phyloP scores from a whole-genome alignment of 805 yeast genomes.

The Ogataea angusta region DNA sequence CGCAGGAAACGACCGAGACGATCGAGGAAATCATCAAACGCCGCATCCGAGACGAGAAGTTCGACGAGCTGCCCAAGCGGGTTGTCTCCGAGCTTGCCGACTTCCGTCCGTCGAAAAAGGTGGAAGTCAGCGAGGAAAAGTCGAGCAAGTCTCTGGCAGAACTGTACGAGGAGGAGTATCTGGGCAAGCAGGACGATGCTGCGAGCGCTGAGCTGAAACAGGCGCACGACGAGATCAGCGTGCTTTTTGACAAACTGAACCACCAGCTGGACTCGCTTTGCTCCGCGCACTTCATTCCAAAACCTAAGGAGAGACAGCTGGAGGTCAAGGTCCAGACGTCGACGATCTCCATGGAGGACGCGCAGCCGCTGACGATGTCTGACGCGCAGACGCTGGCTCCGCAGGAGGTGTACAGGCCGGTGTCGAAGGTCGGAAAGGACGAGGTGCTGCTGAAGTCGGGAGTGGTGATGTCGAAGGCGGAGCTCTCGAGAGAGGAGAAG shows the following conservation, averaged over 20 bases:
- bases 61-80: slow-evolving; percentile 81
- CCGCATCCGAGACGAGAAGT: slow-evolving; percentile 69
- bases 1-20: slow-evolving; percentile 80
- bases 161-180: slow-evolving; percentile 80
- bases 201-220: slow-evolving; percentile 61
- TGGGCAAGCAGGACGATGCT: slow-evolving; percentile 36
- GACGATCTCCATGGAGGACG: slow-evolving; percentile 89
- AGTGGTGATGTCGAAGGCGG: slow-evolving; percentile 75
- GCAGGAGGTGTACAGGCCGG: slow-evolving; percentile 75
- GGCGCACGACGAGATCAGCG: slow-evolving; percentile 76
- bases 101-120: slow-evolving; percentile 49
- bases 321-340: slow-evolving; percentile 82
- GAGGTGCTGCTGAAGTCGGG: slow-evolving; percentile 77
- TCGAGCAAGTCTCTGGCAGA: slow-evolving; percentile 88
- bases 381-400: slow-evolving; percentile 82
- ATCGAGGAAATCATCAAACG: slow-evolving; percentile 86
- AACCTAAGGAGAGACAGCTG: slow-evolving; percentile 75
- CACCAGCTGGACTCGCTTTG: slow-evolving; percentile 82
- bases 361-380: slow-evolving; percentile 85
- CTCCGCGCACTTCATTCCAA: slow-evolving; percentile 94
- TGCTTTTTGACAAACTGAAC: slow-evolving; percentile 56
- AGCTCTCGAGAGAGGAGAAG: slow-evolving; percentile 78
- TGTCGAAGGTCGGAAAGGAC: slow-evolving; percentile 41
- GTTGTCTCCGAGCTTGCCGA: slow-evolving; percentile 63
- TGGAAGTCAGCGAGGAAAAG: slow-evolving; percentile 78